Evolutionary conservation across 2,329 filamentous ascomycete genomes (phyloP), one percentile per base, ranked within the genome.

Genomic region (Diplodia intermedia): DNA sequence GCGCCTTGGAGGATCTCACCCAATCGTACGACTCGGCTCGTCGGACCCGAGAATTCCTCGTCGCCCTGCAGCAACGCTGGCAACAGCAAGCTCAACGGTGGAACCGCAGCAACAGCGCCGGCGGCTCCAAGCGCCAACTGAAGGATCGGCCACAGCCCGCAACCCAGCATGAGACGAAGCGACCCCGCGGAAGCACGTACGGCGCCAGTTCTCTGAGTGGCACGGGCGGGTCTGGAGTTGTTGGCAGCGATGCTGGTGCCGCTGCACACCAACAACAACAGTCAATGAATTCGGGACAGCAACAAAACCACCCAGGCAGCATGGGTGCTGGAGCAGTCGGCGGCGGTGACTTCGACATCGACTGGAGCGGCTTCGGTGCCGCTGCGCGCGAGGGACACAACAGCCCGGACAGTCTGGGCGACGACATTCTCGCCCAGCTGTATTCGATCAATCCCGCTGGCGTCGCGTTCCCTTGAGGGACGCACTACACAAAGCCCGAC

Each of bases 31-130:
- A 68, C 60, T 55, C 50, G 8, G 66, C 66, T 5, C 52, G 66
- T 14, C 57, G 66, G 4, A 68, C 66, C 23, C 57, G 66, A 3
- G 66, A 68, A 15, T 68, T 68, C 29, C 66, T 68, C 20, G 66
- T 68, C 36, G 66, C 66, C 1, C 66, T 68, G 36, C 66, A 68
- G 36, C 66, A 60, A 20, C 52, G 66, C 20, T 68, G 66, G 66
- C 57, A 68, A 5, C 43, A 65, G 5, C 66, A 68, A 15, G 60
- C 50, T 8, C 53, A 26, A 6, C 31, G 38, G 18, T 66, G 52
- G 52, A 38, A 38, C 53, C 23, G 56, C 50, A 50, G 43, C 9
- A 2, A 60, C 50, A 56, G 26, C 26, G 20, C 15, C 3, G 31
- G 55, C 9, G 66, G 66, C 49, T 61, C 50, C 20, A 68, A 68